Base-by-base conservation (phyloP, 495 filamentous ascomycete genomes). In the Penicillium arizonense region DNA sequence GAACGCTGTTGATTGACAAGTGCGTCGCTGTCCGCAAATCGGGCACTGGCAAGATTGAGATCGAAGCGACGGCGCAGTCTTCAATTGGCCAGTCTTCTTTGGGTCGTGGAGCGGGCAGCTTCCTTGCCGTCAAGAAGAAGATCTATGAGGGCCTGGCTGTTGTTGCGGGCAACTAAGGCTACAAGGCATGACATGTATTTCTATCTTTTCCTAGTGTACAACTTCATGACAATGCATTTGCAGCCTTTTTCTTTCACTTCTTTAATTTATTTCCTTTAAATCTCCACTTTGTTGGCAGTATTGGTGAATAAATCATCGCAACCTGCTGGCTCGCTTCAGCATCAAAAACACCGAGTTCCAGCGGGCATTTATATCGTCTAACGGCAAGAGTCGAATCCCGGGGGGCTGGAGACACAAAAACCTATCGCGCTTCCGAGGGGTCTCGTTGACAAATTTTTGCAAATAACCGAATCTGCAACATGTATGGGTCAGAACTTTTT, bases 21-120 rank as follows among this genome's bases (percentile, higher is more conserved):
- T 77, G 79, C 5, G 91, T 97, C 5, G 88, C 89, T 6, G 93
- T 99, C 36, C 78, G 91, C 45, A 99, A 99, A 71, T 87, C 83
- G 4, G 87, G 84, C 0, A 89, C 88, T 4, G 95, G 92, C 0
- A 81, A 81, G 62, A 89, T 99, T 51, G 95, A 97, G 71, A 81
- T 97, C 35, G 94, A 97, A 67, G 90, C 88, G 36, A 82, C 87
- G 13, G 46, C 72, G 78, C 63, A 76, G 50, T 71, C 73, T 39
- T 73, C 72, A 5, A 68, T 75, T 9, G 59, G 58, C 28, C 59
- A 64, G 24, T 46, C 54, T 18, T 42, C 61, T 42, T 51, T 62
- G 63, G 73, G 65, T 64, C 65, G 70, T 59, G 61, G 60, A 21
- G 67, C 70, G 13, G 75, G 77, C n/a, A 83, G 84, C 40, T 88